Evolutionary conservation across 768 basidiomycete genomes (phyloP).

Genomic region (Tulasnella sp.): DNA sequence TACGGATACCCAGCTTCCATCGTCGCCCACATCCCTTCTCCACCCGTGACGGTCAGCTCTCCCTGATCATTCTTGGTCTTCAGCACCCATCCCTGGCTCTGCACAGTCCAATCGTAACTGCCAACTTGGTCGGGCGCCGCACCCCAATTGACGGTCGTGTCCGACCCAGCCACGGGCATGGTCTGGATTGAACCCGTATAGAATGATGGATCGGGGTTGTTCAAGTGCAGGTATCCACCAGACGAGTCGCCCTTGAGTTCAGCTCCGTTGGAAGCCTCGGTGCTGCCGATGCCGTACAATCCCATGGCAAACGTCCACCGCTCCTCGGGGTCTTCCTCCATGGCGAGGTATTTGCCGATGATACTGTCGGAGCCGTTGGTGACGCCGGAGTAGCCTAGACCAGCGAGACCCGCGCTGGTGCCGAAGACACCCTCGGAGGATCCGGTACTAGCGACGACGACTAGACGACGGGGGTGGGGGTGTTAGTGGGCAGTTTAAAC

Average conservation of each 20-base stretch:
- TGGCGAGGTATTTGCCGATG: constrained; percentile 25
- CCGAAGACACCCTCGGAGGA: neutral
- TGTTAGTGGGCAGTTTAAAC: neutral
- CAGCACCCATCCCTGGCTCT: constrained; percentile 7
- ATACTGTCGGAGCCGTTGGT: neutral
- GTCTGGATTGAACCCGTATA: constrained; percentile 8
- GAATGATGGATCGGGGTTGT: constrained; percentile 21
- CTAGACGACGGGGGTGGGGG: neutral
- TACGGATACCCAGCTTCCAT: constrained; percentile 31
- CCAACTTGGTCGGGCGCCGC: constrained; percentile 14
- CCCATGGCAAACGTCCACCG: neutral
- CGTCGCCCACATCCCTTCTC: constrained; percentile 19
- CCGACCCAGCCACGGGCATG: neutral
- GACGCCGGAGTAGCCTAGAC: constrained; percentile 24
- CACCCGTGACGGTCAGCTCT: neutral
- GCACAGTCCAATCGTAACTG: constrained; percentile 27
- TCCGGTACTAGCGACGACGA: neutral
- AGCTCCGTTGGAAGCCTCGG: neutral
- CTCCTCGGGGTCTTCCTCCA: neutral
- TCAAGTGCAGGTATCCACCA: constrained; percentile 20
- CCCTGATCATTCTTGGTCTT: neutral
- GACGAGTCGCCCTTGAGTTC: neutral
- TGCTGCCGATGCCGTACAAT: neutral
- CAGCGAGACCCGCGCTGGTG: neutral
- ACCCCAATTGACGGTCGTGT: neutral